Base-by-base conservation (phyloP, 1,284 basidiomycete genomes). In the Coniferiporia sulphurascens region DNA sequence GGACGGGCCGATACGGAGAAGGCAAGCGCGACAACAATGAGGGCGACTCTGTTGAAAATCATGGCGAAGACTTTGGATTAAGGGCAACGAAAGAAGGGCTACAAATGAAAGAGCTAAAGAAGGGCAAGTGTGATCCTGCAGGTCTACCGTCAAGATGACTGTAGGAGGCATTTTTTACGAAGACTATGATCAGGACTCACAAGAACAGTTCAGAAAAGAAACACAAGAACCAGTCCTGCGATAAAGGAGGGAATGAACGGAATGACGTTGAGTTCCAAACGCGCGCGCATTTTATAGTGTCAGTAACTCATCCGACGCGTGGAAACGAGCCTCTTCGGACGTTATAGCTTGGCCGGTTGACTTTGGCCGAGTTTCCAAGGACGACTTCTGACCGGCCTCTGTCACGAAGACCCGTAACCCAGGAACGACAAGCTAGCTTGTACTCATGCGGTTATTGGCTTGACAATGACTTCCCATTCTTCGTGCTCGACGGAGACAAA, bases 211-310 rank as follows among this genome's bases (percentile, higher is more conserved):
- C 65, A 70, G 65, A 66, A 60, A 65, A 64, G 35, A 41, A 52
- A 56, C 72, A 74, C 78, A 81, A 80, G 78, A 80, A 76, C 80
- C 80, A 74, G 80, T 80, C 80, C 80, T 80, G 78, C 71, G 72
- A 72, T 69, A 58, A 63, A 63, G 67, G 67, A 72, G 74, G 69
- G 70, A 71, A 71, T 73, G 70, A 64, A 66, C 63, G 62, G 68
- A 70, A 67, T 60, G 64, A 59, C 51, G 59, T 53, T 66, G 62
- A 62, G 62, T 17, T 10, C 34, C 15, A 34, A 10, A 22, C 21
- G 15, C 13, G 43, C 41, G 35, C 35, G 8, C 13, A 8, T 43
- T 50, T 56, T 56, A 56, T 56, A 56, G 5, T 6, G 15, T 12
- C 15, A 4, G 38, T 15, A 41, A 41, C 38, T 41, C 15, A 41